Base-by-base conservation (phyloP, 352 stramenopile genomes). In the Pseudoperonospora humuli region DNA sequence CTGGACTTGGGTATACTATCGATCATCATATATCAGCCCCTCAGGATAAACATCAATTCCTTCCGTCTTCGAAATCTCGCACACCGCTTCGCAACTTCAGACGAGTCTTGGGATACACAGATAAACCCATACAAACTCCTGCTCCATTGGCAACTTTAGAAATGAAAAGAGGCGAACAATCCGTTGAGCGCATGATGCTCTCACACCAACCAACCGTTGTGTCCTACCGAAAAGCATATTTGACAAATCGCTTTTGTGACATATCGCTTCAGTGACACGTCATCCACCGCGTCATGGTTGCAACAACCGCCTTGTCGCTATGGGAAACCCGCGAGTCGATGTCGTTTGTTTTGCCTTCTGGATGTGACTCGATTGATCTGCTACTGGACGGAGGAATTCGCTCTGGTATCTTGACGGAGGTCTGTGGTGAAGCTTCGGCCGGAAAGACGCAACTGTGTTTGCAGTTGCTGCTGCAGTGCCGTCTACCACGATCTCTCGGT, bases 21-120 rank as follows among this genome's bases (percentile, higher is more conserved):
- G 42, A 85, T 86, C 76, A 85, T 55, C 45, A 64, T 37, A 73
- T 62, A 60, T 88, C 76, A 86, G 76, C 57, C 76, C 76, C 76
- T 88, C 76, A 88, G 76, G 76, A 88, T 86, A 85, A 50, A 60
- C 71, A 88, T 86, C 73, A 86, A 15, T 34, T 80, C 73, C 73
- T 80, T 77, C 60, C 1, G 17, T 10, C 26, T 31, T 14, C n/a
- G n/a, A n/a, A n/a, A n/a, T n/a, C n/a, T n/a, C n/a, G n/a, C n/a
- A n/a, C n/a, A n/a, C n/a, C n/a, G n/a, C n/a, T n/a, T n/a, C n/a
- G n/a, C n/a, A n/a, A n/a, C n/a, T n/a, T n/a, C n/a, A n/a, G n/a
- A n/a, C n/a, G n/a, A n/a, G n/a, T 31, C 8, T 9, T 14, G 9
- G 9, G 3, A 14, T 31, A 31, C 1, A 32, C 11, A 10, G 0